phyloP scores from a whole-genome alignment of 2,329 filamentous ascomycete genomes.

The Aspergillus fischeri region DNA sequence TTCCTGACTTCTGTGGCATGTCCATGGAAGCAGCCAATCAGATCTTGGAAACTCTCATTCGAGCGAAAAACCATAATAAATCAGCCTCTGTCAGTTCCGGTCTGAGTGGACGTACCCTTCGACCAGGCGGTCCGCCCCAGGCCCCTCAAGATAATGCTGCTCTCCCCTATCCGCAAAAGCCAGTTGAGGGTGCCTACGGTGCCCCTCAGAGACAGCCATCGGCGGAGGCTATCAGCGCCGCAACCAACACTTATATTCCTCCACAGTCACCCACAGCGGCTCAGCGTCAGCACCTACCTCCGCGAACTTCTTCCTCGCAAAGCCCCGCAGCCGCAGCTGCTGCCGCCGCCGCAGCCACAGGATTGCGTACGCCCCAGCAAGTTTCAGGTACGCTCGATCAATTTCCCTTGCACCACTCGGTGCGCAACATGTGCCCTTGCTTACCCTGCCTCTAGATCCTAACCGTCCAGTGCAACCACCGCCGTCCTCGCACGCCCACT shows the following conservation, averaged over 20 bases:
- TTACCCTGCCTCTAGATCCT: slow-evolving; percentile 26
- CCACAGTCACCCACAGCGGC: slow-evolving; percentile 43
- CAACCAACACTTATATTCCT: slow-evolving; percentile 39
- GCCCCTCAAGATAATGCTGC: slow-evolving; percentile 35
- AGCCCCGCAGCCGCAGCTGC: slow-evolving; percentile 47
- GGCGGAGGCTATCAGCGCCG: slow-evolving; percentile 40
- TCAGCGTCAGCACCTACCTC: slow-evolving; percentile 43
- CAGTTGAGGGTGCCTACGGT: slow-evolving; percentile 34
- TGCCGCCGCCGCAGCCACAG: slow-evolving; percentile 43
- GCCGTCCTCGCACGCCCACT: slow-evolving; percentile 44
- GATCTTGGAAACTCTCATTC: slow-evolving; percentile 81
- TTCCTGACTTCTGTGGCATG: slow-evolving; percentile 99
- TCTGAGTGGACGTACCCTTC: slow-evolving; percentile 64
- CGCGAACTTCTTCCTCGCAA: slow-evolving; percentile 46
- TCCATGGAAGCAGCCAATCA: slow-evolving; percentile 96
- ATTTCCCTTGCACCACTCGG: background rate
- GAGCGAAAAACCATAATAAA: slow-evolving; percentile 69
- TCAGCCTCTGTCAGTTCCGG: slow-evolving; percentile 47
- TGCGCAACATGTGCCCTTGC: background rate
- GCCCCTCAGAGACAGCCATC: slow-evolving; percentile 35
- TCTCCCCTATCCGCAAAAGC: slow-evolving; percentile 33
- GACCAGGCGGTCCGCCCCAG: slow-evolving; percentile 49
- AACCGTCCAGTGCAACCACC: slow-evolving; percentile 39
- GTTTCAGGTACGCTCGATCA: slow-evolving; percentile 37
- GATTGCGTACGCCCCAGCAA: slow-evolving; percentile 43